Evolutionary conservation across 2,329 filamentous ascomycete genomes (phyloP), one percentile per base, ranked within the genome.

Genomic region (Diplocarpon mali): DNA sequence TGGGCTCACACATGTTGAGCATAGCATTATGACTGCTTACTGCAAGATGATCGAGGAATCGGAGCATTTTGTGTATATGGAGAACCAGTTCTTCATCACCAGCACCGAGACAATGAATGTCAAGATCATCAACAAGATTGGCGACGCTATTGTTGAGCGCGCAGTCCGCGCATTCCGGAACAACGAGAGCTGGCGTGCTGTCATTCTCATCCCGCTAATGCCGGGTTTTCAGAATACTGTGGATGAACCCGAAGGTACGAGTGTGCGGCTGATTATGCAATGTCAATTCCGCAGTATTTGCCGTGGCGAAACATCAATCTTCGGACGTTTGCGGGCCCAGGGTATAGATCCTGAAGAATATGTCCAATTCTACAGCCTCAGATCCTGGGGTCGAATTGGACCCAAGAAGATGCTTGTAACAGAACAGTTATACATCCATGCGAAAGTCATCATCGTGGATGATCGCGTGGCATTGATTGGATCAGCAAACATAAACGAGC

Each of bases 201-300:
- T 88, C 48, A 83, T 96, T 52, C 66, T 96, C 50, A 93, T 98
- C 47, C 92, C 92, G 1, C 71, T 98, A 28, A 93, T 98, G 80
- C 92, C 92, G n/a, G 92, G 92, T 2, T 98, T 96, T 66, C 89
- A 96, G 64, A 95, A 94, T 59, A 93, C 88, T 0, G 90, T 98
- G 15, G 88, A 95, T 55, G 82, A 87, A 53, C 85, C 92, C 57
- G 90, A 95, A 54, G 92, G 92, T 34, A 95, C 86, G 30, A 95
- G 89, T 65, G 85, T 98, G 35, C 81, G 92, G 44, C 68, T 96
- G 50, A 98, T 96, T 62, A 87, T 98, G 76, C 88, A 94, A 64
- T 95, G 89, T 61, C 92, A 98, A 64, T 96, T 88, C 64, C 82
- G 86, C 53, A 95, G 89, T 63, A 96, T 98, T 54, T 95, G 88